Evolutionary conservation across 345 rosid species (phyloP).

Genomic region (Eucalyptus marginata): DNA sequence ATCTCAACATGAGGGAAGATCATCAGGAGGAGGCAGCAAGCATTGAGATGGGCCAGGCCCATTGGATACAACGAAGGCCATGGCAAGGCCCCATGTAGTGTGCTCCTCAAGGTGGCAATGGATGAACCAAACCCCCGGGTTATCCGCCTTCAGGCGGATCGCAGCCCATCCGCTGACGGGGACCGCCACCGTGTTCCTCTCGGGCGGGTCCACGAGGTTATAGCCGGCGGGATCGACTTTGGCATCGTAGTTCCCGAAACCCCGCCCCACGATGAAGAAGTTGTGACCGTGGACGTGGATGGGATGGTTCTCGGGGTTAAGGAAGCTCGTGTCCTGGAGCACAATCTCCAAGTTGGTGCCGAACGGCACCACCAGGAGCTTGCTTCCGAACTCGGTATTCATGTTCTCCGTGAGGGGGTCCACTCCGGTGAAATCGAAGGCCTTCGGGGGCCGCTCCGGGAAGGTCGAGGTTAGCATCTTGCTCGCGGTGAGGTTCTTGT

Average conservation of each 20-base stretch:
- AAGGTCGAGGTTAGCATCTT: slow-evolving; percentile 17
- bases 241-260: slow-evolving; percentile 50
- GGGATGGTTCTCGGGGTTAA: slow-evolving; percentile 46
- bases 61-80: slow-evolving; percentile 36
- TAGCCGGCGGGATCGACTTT: slow-evolving; percentile 23
- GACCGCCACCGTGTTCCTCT: slow-evolving; percentile 45
- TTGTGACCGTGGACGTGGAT: slow-evolving; percentile 70
- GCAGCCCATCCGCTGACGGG: slow-evolving; percentile 81
- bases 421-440: slow-evolving; percentile 37
- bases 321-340: slow-evolving; percentile 49
- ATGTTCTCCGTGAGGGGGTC: slow-evolving; percentile 17
- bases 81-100: slow-evolving; percentile 58
- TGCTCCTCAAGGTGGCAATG: slow-evolving; percentile 63
- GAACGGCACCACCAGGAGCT: slow-evolving; percentile 19
- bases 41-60: slow-evolving; percentile 18
- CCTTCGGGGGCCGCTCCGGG: slow-evolving; percentile 28
- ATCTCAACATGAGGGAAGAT: slow-evolving; percentile 42
- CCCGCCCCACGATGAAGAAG: slow-evolving; percentile 53
- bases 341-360: slow-evolving; percentile 50
- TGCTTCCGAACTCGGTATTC: slow-evolving; percentile 28
- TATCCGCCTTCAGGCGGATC: slow-evolving; percentile 41
- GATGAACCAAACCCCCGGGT: slow-evolving; percentile 82
- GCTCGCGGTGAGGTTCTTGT: slow-evolving; percentile 11
- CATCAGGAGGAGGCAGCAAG: slow-evolving; percentile 40
- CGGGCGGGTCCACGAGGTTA: slow-evolving; percentile 62